Percentiles rank a stretch among this genome's conserved stretches.
Evolutionary conservation across 768 basidiomycete species (phyloP).

Genomic region (Hirschioporus abietinus): DNA sequence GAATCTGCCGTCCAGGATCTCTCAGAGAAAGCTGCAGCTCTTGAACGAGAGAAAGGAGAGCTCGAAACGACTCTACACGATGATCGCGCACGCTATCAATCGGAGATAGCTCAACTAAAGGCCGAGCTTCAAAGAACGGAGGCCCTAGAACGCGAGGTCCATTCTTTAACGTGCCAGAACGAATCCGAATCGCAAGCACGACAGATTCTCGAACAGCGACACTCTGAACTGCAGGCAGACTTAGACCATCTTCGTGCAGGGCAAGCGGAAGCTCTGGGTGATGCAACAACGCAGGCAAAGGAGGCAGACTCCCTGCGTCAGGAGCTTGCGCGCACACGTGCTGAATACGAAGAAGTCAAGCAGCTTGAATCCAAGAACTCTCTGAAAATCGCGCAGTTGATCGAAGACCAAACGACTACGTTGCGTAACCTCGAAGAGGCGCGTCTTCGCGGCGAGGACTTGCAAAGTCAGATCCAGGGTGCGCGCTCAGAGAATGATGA

Average conservation of each 20-base stretch:
- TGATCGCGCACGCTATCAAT: constrained; percentile 48
- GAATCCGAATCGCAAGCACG: constrained; percentile 61
- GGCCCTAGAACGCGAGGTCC: constrained; percentile 58
- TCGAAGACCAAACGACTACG: constrained; percentile 73
- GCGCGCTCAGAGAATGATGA: constrained; percentile 70
- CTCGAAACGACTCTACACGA: constrained; percentile 57
- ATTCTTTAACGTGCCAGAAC: constrained; percentile 53
- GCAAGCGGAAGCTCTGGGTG: constrained; percentile 52
- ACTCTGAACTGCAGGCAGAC: constrained; percentile 49
- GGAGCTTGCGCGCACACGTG: constrained; percentile 54
- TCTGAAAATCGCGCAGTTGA: constrained; percentile 54
- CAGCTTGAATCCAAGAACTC: constrained; percentile 59
- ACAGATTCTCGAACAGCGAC: constrained; percentile 59
- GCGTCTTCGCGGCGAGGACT: constrained; percentile 63
- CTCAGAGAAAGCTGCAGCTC: constrained; percentile 55
- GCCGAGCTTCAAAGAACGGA: constrained; percentile 40
- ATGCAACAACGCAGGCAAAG: constrained; percentile 63
- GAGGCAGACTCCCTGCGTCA: constrained; percentile 54
- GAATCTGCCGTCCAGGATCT: constrained; percentile 72
- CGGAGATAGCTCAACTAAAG: constrained; percentile 53
- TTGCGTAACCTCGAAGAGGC: constrained; percentile 72
- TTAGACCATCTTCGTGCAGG: constrained; percentile 50
- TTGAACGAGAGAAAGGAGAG: constrained; percentile 50
- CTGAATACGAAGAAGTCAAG: constrained; percentile 66
- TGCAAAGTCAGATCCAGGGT: constrained; percentile 69